phyloP scores from a whole-genome alignment of 768 basidiomycete genomes.

The Guyanaporus albipodus region DNA sequence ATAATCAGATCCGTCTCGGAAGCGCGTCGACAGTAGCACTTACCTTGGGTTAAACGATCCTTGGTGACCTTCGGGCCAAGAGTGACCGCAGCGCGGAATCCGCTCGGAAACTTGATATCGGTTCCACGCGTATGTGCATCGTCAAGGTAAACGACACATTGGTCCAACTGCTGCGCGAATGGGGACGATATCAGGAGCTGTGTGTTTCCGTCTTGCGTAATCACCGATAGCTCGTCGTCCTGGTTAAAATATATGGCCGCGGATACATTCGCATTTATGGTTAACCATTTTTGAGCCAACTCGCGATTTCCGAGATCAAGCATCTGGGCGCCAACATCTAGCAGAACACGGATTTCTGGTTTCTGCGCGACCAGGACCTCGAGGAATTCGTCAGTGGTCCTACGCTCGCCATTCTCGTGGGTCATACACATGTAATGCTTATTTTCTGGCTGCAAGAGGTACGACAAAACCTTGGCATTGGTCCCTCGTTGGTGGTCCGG shows the following conservation, averaged over 20 bases:
- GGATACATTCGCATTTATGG: constrained; percentile 4
- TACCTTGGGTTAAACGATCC: constrained; percentile 36
- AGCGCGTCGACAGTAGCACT: neutral
- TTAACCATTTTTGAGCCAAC: constrained; percentile 41
- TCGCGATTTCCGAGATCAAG: constrained; percentile 44
- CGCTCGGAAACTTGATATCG: constrained; percentile 34
- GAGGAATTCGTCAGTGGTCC: constrained; percentile 20
- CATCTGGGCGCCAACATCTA: constrained; percentile 58
- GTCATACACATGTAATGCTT: constrained; percentile 15
- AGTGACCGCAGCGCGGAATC: constrained; percentile 36
- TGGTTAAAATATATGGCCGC: constrained; percentile 33
- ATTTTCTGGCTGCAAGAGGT: constrained; percentile 27
- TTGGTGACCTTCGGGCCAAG: constrained; percentile 37
- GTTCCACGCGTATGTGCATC: constrained; percentile 40
- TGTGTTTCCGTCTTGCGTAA: constrained; percentile 25
- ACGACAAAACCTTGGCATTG: constrained; percentile 39
- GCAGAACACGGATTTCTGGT: constrained; percentile 41
- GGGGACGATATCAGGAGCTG: constrained; percentile 33
- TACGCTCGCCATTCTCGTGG: constrained; percentile 11
- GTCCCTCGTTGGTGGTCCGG: constrained; percentile 33
- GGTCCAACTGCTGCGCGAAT: constrained; percentile 32
- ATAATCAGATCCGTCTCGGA: neutral
- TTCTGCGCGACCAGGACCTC: constrained; percentile 30
- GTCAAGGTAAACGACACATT: constrained; percentile 36
- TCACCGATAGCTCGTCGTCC: constrained; percentile 32